These are phyloP conservation scores for Solanum gandarillasii DNA, from an alignment of 257 asterid genomes.

Conservation along the genomic window DNA sequence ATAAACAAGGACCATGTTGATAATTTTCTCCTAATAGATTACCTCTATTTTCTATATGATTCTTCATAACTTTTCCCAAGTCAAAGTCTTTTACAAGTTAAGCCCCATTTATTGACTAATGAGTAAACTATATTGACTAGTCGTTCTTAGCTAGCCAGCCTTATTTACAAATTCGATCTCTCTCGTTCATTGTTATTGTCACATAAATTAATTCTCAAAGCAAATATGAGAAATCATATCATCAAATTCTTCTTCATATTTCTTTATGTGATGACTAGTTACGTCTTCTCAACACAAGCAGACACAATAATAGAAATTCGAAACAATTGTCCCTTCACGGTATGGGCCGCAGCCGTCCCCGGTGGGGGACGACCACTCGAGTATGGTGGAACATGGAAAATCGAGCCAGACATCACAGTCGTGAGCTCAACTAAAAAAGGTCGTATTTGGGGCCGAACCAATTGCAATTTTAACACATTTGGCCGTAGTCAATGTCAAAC, in stretches of 20 bases:
- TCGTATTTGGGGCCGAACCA: slow-evolving; percentile 59
- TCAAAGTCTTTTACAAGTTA: too few relatives aligned
- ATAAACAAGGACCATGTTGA: too few relatives aligned
- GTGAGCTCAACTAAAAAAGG: neutral
- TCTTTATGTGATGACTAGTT: neutral
- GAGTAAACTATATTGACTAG: too few relatives aligned
- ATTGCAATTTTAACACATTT: neutral
- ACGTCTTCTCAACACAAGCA: neutral
- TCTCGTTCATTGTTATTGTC: too few relatives aligned
- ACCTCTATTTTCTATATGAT: too few relatives aligned
- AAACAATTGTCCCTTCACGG: slow-evolving; percentile 16
- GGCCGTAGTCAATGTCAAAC: slow-evolving; percentile 42
- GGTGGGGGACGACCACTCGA: slow-evolving; percentile 18
- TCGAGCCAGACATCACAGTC: neutral
- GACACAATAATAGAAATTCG: slow-evolving; percentile 7
- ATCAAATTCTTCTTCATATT: neutral
- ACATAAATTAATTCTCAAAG: too few relatives aligned
- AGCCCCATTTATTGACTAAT: too few relatives aligned
- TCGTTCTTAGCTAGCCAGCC: too few relatives aligned
- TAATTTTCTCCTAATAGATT: too few relatives aligned
- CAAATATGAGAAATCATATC: neutral
- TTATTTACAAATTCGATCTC: too few relatives aligned
- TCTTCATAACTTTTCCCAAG: too few relatives aligned
- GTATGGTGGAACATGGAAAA: slow-evolving; percentile 12
- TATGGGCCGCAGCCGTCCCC: slow-evolving; percentile 25